Evolutionary conservation across 2,329 filamentous ascomycete species (phyloP).

Genomic region (Thelonectria rubi): DNA sequence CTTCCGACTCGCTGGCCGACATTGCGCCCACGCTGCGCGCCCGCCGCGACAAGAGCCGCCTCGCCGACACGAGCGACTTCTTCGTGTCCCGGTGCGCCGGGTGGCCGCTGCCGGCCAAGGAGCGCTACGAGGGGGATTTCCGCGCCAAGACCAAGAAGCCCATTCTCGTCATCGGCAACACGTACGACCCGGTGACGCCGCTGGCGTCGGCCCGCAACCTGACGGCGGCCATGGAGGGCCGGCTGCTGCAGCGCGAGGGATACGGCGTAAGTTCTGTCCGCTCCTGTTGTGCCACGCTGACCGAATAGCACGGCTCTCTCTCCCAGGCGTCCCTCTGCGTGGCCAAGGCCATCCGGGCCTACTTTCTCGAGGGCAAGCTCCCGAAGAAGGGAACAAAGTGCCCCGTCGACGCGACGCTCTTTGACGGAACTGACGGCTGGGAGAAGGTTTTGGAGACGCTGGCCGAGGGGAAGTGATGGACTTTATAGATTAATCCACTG

Average conservation of each 20-base stretch:
- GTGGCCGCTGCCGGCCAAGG: constrained; percentile 51
- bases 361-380: constrained; percentile 33
- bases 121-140: constrained; percentile 48
- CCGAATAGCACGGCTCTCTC: constrained; percentile 25
- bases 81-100: constrained; percentile 46
- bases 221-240: constrained; percentile 47
- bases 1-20: constrained; percentile 41
- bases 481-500: background rate
- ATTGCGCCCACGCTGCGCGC: constrained; percentile 38
- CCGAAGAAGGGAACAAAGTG: constrained; percentile 29
- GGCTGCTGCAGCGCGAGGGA: constrained; percentile 48
- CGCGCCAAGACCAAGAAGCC: constrained; percentile 45
- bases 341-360: constrained; percentile 21
- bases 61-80: constrained; percentile 32
- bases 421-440: constrained; percentile 30
- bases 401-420: constrained; percentile 18
- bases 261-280: constrained; percentile 46
- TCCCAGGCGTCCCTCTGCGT: constrained; percentile 31
- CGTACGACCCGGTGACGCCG: constrained; percentile 51
- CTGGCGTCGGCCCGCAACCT: constrained; percentile 50
- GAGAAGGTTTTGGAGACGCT: constrained; percentile 17
- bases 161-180: constrained; percentile 51
- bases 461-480: background rate
- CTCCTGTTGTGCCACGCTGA: background rate
- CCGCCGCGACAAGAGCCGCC: constrained; percentile 39